Base-by-base conservation (phyloP, 257 asterid genomes). In the Osmanthus fragrans region DNA sequence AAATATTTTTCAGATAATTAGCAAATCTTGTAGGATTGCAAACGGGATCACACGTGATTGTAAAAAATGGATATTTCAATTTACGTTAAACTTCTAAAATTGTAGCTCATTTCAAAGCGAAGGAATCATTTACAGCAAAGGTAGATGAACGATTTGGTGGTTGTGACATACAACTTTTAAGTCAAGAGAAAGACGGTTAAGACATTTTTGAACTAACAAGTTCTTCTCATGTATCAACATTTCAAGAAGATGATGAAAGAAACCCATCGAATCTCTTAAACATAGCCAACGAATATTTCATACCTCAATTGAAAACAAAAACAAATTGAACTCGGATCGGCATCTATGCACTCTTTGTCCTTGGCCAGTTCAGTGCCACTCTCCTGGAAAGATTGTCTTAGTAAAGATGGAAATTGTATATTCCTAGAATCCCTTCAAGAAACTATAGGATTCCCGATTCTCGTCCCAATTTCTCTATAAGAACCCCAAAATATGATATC, bases 371-470 rank as follows among this genome's bases (percentile, higher is more conserved):
- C 6, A 73, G 72, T n/a, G 90, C 86, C 76, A 82, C 87, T 23
- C 84, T 91, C 34, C 80, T 91, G 27, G 87, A 83, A 11, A 66
- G 88, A 68, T 23, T 88, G 2, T 91, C 85, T 80, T 83, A 82
- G 72, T 8, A 45, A 87, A 76, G 96, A 94, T 0, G 96, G 96
- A 47, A 80, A 86, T 18, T 78, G 84, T 34, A 74, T 79, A 36
- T 82, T 88, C 81, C 70, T 86, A 18, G 85, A 87, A 34, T 85
- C 92, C 11, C 71, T 91, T 56, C 72, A 81, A 3, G 87, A 84
- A 86, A 81, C 71, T 56, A 67, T 78, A 5, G 96, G 91, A 0
- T 89, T 88, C 79, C 94, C 92, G 0, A 69, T 88, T 12, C 79
- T 89, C 70, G 51, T 88, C 18, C 96, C 92, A 0, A 77, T 89